Conservation (phyloP, 805 yeast species). For the Candida alai region DNA sequence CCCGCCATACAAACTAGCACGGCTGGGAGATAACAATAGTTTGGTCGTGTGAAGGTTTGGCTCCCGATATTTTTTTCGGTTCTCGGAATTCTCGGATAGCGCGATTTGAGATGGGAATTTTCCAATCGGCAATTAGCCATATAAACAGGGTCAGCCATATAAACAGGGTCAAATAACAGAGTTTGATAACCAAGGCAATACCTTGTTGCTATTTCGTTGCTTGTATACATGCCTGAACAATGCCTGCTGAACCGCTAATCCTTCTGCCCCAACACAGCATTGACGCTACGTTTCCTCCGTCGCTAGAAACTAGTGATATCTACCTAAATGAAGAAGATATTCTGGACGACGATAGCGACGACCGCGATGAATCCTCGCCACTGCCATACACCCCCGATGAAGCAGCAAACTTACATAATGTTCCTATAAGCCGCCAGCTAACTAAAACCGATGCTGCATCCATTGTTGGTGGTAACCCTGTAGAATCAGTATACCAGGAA, state of each 20-base stretch:
- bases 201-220: background rate
- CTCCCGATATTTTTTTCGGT: no score
- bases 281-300: slow-evolving; percentile 1
- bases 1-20: no score
- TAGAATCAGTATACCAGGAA: slow-evolving; percentile 5
- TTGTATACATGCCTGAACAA: background rate
- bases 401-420: background rate
- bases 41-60: no score
- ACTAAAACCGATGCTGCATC: slow-evolving; percentile 39
- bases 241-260: slow-evolving; percentile 1
- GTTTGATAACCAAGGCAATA: no score
- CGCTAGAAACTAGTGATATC: background rate
- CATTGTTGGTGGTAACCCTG: slow-evolving; percentile 47
- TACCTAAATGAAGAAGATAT: slow-evolving; percentile 8
- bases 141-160: no score
- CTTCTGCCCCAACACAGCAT: slow-evolving; percentile 11
- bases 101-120: no score
- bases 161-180: no score
- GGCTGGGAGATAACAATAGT: no score
- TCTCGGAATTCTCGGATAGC: no score
- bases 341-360: slow-evolving; percentile 9
- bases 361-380: background rate
- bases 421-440: slow-evolving; percentile 10
- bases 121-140: no score
- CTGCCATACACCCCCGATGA: slow-evolving; percentile 4